Evolutionary conservation across 345 rosid species (phyloP).

Genomic region (Mangifera indica): DNA sequence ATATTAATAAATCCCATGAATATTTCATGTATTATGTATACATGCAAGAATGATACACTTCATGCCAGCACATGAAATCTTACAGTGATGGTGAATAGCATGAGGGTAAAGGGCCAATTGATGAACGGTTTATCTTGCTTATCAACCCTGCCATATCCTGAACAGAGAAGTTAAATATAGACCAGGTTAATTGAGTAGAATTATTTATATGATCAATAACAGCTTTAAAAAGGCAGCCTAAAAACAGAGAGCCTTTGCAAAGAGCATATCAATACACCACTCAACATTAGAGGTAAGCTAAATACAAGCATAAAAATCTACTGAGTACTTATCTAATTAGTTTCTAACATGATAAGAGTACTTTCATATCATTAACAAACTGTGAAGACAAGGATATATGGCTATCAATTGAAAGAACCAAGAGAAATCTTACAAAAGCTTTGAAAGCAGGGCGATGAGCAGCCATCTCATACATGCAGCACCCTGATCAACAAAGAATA

Average conservation of each 20-base stretch:
- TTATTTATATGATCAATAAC: background rate
- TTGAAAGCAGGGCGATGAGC: conserved; percentile 97
- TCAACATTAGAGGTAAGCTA: too few relatives aligned
- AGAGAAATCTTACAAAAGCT: conserved; percentile 78
- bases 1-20: background rate
- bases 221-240: background rate
- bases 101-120: conserved; percentile 89
- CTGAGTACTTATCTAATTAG: background rate
- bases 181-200: conserved; percentile 9
- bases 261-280: conserved; percentile 2
- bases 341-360: background rate
- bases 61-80: conserved; percentile 28
- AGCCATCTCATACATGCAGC: conserved; percentile 99
- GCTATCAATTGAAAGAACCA: conserved; percentile 8
- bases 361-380: background rate
- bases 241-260: conserved; percentile 8
- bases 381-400: conserved; percentile 4
- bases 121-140: conserved; percentile 97
- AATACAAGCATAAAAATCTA: too few relatives aligned
- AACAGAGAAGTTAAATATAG: conserved; percentile 24
- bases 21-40: background rate
- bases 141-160: conserved; percentile 99
- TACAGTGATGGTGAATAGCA: conserved; percentile 95
- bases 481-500: conserved; percentile 58
- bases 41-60: background rate